Base-by-base conservation (phyloP, 305 asterid genomes). In the Rubia balearica region DNA sequence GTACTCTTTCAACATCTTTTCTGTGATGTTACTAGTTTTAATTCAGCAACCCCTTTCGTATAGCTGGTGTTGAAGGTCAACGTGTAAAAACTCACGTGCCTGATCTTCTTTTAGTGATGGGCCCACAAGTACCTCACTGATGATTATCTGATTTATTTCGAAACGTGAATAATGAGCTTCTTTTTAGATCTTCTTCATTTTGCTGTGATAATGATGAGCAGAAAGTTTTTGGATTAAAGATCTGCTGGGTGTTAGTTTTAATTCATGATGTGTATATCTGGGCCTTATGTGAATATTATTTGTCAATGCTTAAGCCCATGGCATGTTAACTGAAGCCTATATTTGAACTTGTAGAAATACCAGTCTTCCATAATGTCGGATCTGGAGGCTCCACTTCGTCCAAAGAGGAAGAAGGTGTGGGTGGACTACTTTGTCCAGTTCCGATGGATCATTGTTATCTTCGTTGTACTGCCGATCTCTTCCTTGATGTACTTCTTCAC, bases 401-500 rank as follows among this genome's bases (percentile, higher is more conserved):
- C 98, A 53, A 90, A 90, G 87, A 88, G 98, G 74, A 92, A 92
- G 96, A 88, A 83, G 89, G 45, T 75, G 30, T 84, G 84, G 89
- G 95, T 92, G 81, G 98, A 92, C 80, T 86, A 82, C 80, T 87
- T 92, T 64, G 95, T 92, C 60, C 81, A 87, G 68, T 86, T 92
- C 81, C 83, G 98, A 84, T 92, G 98, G 98, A 90, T 93, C 65
- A 24, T 93, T 36, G 97, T 93, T 61, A 88, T 93, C 81, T 90
- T 90, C 65, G 83, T 93, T 16, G 98, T 93, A 49, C 90, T 90
- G 71, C 98, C 98, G 42, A 80, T 93, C 76, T 90, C 97, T 70
- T 89, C 76, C 86, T 70, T 85, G 13, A 51, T 90, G 63, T 90
- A 93, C 85, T 90, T 93, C 87, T 78, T 83, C 79, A 84, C 82